Base-by-base conservation (phyloP, 2,329 filamentous ascomycete genomes). In the Fusarium keratoplasticum region DNA sequence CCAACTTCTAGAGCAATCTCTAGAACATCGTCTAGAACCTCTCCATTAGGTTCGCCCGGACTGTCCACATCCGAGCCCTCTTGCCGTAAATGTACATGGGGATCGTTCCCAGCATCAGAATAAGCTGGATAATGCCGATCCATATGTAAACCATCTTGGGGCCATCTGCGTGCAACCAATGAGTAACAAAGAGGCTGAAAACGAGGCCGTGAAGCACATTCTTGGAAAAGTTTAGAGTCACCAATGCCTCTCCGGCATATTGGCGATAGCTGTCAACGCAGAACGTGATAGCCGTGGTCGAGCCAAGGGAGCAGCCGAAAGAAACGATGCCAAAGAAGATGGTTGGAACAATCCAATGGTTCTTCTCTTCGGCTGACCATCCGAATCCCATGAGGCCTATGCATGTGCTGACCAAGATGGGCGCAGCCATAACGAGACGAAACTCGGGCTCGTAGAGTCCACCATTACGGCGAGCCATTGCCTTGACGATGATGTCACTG, bases 11-110 rank as follows among this genome's bases (percentile, higher is more conserved):
- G 27, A 54, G 16, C 44, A 33, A 33, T 27, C 27, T 54, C 50
- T 54, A 33, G 18, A 54, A 54, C 18, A 54, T 35, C 33, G 27
- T 59, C 74, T 75, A 86, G 64, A 86, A 93, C 79, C 91, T 94
- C 88, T 97, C 95, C 93, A 97, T 95, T 73, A 97, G 85, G 75
- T 94, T 95, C 87, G 89, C 94, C 72, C 94, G 87, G 13, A 95
- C 94, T 1, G 95, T 98, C 96, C 95, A 98, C 94, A 98, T 97
- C 20, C 96, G 88, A 18, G 93, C 91, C 65, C 95, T 86, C 87
- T 98, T 98, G 20, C 96, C 96, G 79, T 91, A 98, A 22, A 98
- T 94, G 81, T 96, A 98, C 93, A 98, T 95, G 1, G 96, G 96
- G 64, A 98, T 92, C 1, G 95, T 93, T 63, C 88, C 90, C 4